These are phyloP conservation scores for Fistulifera pelliculosa DNA, from an alignment of 108 stramenopile species.

Conservation along the genomic window DNA sequence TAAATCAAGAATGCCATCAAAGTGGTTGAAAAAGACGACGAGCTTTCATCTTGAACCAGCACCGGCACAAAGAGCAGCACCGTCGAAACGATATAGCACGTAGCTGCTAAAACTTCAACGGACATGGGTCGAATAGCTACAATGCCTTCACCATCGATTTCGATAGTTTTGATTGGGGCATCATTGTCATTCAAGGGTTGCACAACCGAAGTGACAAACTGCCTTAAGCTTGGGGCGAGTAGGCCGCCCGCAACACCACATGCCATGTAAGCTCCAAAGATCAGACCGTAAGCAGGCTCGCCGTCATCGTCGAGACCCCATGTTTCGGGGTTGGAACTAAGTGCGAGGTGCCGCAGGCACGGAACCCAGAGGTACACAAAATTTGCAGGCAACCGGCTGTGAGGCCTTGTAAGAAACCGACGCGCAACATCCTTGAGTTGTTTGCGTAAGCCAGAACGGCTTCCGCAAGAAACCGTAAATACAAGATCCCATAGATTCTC, in stretches of 20 bases:
- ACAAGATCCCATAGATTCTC: neutral
- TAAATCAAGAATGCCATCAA: conserved; percentile 30
- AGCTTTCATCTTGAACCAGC: conserved; percentile 14
- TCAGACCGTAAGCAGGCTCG: conserved; percentile 59
- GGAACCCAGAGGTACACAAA: conserved; percentile 83
- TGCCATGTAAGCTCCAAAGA: conserved; percentile 77
- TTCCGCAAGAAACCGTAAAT: conserved; percentile 12
- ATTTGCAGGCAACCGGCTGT: conserved; percentile 66
- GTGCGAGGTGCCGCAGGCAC: conserved; percentile 28
- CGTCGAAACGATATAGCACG: conserved; percentile 37
- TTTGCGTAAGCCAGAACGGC: conserved; percentile 21
- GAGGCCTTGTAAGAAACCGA: conserved; percentile 59
- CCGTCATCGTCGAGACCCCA: conserved; percentile 35
- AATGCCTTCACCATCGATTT: conserved; percentile 25
- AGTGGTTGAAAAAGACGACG: conserved; percentile 25
- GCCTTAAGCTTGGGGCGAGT: conserved; percentile 25
- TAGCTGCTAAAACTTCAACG: conserved; percentile 39
- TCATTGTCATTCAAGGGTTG: conserved; percentile 19
- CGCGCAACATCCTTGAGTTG: conserved; percentile 33
- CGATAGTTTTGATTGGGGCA: conserved; percentile 16
- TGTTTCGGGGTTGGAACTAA: conserved; percentile 2
- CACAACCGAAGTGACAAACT: conserved; percentile 17
- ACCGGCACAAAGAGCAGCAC: conserved; percentile 31
- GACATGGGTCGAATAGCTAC: conserved; percentile 34
- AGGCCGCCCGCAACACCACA: conserved; percentile 65